These are phyloP conservation scores for Suillus luteus DNA, from an alignment of 768 basidiomycete species.

Conservation along the genomic window DNA sequence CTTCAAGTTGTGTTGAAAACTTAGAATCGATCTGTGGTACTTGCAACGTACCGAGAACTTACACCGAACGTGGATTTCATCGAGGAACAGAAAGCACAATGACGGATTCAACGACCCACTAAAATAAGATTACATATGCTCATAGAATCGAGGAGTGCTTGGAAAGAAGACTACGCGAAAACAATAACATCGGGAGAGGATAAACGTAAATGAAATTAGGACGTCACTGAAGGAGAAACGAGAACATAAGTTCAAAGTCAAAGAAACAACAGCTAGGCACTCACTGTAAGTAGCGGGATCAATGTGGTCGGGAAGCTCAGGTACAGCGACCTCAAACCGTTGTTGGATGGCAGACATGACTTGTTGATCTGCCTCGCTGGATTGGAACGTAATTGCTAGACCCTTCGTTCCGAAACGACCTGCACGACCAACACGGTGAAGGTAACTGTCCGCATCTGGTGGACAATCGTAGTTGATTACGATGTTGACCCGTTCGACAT, in stretches of 20 bases:
- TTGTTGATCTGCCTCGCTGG: constrained; percentile 89
- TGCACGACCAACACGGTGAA: constrained; percentile 98
- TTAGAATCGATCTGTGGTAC: background rate
- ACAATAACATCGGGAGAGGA: constrained; percentile 9
- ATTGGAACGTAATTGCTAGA: constrained; percentile 95
- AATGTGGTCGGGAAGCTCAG: constrained; percentile 91
- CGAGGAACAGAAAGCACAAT: constrained; percentile 3
- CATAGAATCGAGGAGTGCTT: constrained; percentile 11
- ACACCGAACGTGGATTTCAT: background rate
- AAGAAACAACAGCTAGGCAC: constrained; percentile 33
- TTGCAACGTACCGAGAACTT: background rate
- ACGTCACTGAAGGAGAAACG: constrained; percentile 38
- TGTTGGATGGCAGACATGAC: constrained; percentile 95
- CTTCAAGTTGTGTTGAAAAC: background rate
- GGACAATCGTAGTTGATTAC: constrained; percentile 99
- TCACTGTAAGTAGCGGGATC: constrained; percentile 94
- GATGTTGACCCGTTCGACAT: constrained; percentile 99
- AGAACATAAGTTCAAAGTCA: constrained; percentile 7
- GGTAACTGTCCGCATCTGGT: constrained; percentile 95
- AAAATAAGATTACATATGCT: constrained; percentile 28
- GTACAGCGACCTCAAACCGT: constrained; percentile 95
- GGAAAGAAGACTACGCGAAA: constrained; percentile 3
- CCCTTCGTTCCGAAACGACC: constrained; percentile 99
- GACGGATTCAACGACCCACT: constrained; percentile 10
- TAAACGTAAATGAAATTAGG: constrained; percentile 36